Percentiles rank a stretch among this genome's conserved stretches.
These are phyloP conservation scores for Pichia sp. DNA, from an alignment of 1,139 yeast species.

Conservation along the genomic window DNA sequence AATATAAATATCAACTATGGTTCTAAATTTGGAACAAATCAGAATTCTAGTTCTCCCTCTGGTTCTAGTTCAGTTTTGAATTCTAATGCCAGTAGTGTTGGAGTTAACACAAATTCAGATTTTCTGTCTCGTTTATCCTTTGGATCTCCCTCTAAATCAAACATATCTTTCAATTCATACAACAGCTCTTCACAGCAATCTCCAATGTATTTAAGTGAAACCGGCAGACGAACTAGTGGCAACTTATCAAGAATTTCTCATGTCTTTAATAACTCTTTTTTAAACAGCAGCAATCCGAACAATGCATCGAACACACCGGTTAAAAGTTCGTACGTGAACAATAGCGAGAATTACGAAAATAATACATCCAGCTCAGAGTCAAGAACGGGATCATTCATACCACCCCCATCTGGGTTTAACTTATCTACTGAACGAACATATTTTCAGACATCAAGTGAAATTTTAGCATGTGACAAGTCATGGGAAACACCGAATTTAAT, in stretches of 20 bases:
- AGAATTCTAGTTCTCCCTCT: constrained; percentile 5
- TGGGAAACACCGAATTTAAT: constrained; percentile 39
- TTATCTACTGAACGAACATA: constrained; percentile 20
- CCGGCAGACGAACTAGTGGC: constrained; percentile 26
- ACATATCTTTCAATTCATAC: not conserved
- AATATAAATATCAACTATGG: too few relatives aligned
- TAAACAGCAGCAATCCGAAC: constrained; percentile 8
- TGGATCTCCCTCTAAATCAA: not conserved
- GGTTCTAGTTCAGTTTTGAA: too few relatives aligned
- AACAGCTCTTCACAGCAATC: constrained; percentile 16
- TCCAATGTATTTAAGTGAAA: constrained; percentile 22
- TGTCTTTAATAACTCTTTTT: constrained; percentile 13
- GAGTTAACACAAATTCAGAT: too few relatives aligned
- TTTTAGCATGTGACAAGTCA: constrained; percentile 36
- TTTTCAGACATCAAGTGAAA: constrained; percentile 30
- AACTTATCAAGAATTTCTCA: constrained; percentile 34
- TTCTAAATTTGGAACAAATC: constrained; percentile 2
- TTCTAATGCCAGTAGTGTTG: too few relatives aligned
- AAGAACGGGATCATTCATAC: not conserved
- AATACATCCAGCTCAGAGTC: not conserved
- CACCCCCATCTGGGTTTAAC: not conserved
- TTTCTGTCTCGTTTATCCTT: not conserved
- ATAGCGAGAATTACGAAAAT: too few relatives aligned
- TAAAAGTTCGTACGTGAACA: too few relatives aligned
- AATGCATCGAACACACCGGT: too few relatives aligned